A percentile compares a stretch with the other conserved stretches of the same genome.
phyloP scores from a whole-genome alignment of 371 early-diverging fungal species.

The Batrachochytrium dendrobatidis region DNA sequence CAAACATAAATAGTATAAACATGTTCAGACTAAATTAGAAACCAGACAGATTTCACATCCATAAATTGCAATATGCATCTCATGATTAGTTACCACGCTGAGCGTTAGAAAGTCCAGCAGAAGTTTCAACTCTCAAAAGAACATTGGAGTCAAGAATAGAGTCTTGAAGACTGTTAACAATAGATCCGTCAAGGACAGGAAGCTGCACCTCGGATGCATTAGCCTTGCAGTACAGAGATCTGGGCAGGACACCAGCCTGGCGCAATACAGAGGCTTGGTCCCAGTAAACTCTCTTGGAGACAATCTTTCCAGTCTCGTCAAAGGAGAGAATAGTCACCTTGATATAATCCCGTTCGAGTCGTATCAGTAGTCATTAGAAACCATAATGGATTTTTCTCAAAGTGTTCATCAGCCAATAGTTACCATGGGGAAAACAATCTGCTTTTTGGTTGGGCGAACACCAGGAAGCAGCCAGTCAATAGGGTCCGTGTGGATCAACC shows the following conservation, averaged over 20 bases:
- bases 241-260: conserved; percentile 38
- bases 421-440: conserved; percentile 31
- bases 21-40: no score
- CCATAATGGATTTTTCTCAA: neutral
- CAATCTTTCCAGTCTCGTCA: conserved; percentile 21
- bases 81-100: no score
- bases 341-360: neutral
- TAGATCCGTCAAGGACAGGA: conserved; percentile 29
- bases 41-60: no score
- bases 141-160: no score
- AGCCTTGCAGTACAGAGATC: conserved; percentile 37
- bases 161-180: conserved; percentile 20
- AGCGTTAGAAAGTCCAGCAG: no score
- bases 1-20: no score
- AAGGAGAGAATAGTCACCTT: conserved; percentile 28
- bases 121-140: no score
- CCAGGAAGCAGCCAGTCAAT: conserved; percentile 41
- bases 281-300: conserved; percentile 32
- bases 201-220: conserved; percentile 32
- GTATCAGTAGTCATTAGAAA: neutral
- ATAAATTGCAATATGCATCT: no score
- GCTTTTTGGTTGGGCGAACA: conserved; percentile 33
- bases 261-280: conserved; percentile 42
- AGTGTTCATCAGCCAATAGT: neutral
- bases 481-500: conserved; percentile 29